phyloP scores from a whole-genome alignment of 2,329 filamentous ascomycete species.

The Fusarium duplospermum region DNA sequence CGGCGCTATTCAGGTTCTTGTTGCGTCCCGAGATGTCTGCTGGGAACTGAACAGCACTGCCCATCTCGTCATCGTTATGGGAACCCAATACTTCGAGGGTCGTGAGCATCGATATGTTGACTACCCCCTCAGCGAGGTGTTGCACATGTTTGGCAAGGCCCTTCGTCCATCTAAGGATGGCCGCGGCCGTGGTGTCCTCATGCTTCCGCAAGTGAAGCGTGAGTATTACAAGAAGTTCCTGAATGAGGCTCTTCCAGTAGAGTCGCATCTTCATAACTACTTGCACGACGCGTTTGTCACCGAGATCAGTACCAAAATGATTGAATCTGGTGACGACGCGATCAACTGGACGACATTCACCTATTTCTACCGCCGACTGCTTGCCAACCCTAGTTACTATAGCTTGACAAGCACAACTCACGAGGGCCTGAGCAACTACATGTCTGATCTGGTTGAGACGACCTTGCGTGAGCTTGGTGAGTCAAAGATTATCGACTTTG shows the following conservation, averaged over 20 bases:
- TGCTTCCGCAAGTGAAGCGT: conserved; percentile 93
- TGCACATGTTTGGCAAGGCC: conserved; percentile 98
- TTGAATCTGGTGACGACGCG: conserved; percentile 94
- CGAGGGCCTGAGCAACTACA: conserved; percentile 91
- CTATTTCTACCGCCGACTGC: conserved; percentile 94
- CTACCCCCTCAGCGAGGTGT: conserved; percentile 90
- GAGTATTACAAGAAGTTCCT: conserved; percentile 99
- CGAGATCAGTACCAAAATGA: conserved; percentile 95
- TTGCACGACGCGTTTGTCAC: conserved; percentile 97
- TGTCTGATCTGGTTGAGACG: conserved; percentile 94
- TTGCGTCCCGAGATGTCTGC: conserved; percentile 84
- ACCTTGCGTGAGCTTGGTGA: conserved; percentile 91
- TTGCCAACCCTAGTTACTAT: conserved; percentile 98
- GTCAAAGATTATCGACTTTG: conserved; percentile 94
- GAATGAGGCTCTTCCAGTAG: conserved; percentile 93
- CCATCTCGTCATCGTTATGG: conserved; percentile 95
- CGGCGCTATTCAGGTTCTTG: conserved; percentile 88
- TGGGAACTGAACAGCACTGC: conserved; percentile 93
- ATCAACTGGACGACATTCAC: conserved; percentile 99
- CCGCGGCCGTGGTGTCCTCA: conserved; percentile 89
- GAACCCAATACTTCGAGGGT: conserved; percentile 96
- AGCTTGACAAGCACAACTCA: conserved; percentile 88
- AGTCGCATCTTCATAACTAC: conserved; percentile 92
- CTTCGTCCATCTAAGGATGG: conserved; percentile 83
- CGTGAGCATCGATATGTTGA: conserved; percentile 97